Conservation (phyloP, 352 stramenopile genomes). For the Globisporangium emineosum region DNA sequence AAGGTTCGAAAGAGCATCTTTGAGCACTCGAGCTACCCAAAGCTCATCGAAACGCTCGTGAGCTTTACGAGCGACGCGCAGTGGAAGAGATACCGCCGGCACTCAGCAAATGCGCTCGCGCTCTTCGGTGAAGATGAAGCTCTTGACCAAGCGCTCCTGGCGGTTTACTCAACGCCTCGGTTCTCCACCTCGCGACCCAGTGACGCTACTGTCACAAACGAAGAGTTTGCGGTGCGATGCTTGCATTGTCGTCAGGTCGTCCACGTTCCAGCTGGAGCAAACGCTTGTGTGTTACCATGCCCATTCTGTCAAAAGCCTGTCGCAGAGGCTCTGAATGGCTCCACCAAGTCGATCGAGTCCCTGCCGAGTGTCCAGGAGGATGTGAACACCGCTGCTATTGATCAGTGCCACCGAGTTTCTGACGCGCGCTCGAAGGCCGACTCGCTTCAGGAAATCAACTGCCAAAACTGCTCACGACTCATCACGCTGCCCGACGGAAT, state of each 20-base stretch:
- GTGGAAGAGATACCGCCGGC: constrained; percentile 38
- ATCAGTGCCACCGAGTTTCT: background rate
- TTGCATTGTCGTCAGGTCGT: constrained; percentile 59
- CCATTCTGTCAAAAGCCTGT: constrained; percentile 44
- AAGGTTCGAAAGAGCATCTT: constrained; percentile 35
- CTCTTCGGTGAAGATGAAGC: constrained; percentile 50
- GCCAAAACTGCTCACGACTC: constrained; percentile 54
- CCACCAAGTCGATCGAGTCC: constrained; percentile 24
- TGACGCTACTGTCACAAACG: background rate
- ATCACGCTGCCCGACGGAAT: constrained; percentile 47
- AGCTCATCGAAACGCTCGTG: constrained; percentile 37
- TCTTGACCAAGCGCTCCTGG: constrained; percentile 27
- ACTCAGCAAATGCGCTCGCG: constrained; percentile 32
- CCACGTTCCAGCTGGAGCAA: constrained; percentile 28
- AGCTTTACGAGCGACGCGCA: constrained; percentile 27
- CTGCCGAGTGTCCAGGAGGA: constrained; percentile 30
- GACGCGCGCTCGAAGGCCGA: background rate
- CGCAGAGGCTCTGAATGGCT: constrained; percentile 29
- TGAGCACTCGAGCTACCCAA: constrained; percentile 44
- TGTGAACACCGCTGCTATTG: constrained; percentile 5
- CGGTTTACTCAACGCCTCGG: constrained; percentile 10
- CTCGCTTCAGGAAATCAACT: constrained; percentile 33
- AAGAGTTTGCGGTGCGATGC: constrained; percentile 39
- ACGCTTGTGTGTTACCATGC: constrained; percentile 33
- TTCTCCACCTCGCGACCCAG: background rate